Percentiles rank a stretch among this genome's conserved stretches.
These are phyloP conservation scores for Caryocar brasiliense DNA, from an alignment of 441 rosid species.

Conservation along the genomic window DNA sequence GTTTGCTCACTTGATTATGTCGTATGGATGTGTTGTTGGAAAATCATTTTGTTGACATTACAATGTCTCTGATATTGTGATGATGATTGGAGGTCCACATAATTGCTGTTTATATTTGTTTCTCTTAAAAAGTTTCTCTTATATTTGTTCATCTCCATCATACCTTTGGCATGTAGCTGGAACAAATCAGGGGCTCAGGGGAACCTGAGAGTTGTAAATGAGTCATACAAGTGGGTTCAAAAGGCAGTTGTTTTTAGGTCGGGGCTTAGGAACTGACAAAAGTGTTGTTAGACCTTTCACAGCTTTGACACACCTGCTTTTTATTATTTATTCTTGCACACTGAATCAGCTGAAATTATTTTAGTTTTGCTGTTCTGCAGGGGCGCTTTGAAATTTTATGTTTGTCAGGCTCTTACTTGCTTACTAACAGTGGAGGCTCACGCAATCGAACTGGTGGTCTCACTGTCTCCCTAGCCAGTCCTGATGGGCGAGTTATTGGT, in stretches of 20 bases:
- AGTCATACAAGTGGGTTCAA: too few species aligned
- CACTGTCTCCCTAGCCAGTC: conserved; percentile 79
- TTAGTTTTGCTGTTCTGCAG: conserved; percentile 24
- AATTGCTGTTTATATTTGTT: too few species aligned
- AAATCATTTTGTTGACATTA: too few species aligned
- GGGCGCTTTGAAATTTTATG: conserved; percentile 84
- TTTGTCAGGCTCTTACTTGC: conserved; percentile 70
- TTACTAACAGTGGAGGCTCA: conserved; percentile 35
- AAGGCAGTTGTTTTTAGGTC: too few species aligned
- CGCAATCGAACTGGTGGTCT: conserved; percentile 61
- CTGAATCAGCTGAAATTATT: neutral
- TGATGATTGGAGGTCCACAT: too few species aligned
- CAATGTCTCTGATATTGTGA: too few species aligned
- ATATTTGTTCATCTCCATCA: too few species aligned
- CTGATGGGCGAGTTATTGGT: conserved; percentile 88
- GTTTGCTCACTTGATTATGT: conserved; percentile 19
- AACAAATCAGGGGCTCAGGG: too few species aligned
- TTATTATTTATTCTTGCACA: neutral
- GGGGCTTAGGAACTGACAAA: too few species aligned
- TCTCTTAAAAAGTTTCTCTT: too few species aligned
- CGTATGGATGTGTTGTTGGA: neutral
- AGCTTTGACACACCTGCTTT: neutral
- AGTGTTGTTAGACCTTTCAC: neutral
- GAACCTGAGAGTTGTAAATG: too few species aligned
- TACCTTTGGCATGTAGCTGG: too few species aligned